Conservation (phyloP, 2,329 filamentous ascomycete species). For the Colletotrichum graminicola region DNA sequence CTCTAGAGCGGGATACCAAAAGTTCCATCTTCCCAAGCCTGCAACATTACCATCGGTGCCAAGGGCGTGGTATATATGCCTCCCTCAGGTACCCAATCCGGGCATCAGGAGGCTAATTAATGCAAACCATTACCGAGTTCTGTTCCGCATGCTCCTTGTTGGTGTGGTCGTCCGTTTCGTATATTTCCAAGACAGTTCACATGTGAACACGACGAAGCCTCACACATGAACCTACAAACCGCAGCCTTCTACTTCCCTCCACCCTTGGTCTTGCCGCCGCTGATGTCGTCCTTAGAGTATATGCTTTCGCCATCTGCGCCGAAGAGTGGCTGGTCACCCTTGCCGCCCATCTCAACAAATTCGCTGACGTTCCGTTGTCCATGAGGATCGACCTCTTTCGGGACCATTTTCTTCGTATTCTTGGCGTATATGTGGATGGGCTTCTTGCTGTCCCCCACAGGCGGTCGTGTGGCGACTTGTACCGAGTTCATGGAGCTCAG, state of each 20-base stretch:
- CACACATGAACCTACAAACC: slow-evolving; percentile 1
- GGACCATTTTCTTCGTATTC: slow-evolving; percentile 62
- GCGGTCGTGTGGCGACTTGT: slow-evolving; percentile 63
- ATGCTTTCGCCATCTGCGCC: slow-evolving; percentile 69
- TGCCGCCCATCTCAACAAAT: slow-evolving; percentile 87
- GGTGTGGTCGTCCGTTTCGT: not conserved
- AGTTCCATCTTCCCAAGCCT: not conserved
- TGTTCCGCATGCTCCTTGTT: slow-evolving; percentile 17
- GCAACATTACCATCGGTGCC: not conserved
- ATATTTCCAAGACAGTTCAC: not conserved
- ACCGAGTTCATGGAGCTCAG: slow-evolving; percentile 86
- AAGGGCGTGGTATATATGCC: not conserved
- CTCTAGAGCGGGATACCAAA: not conserved
- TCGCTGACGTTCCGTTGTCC: slow-evolving; percentile 74
- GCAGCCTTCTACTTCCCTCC: slow-evolving; percentile 42
- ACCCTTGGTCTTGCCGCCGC: slow-evolving; percentile 47
- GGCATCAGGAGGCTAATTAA: slow-evolving; percentile 3
- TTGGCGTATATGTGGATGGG: slow-evolving; percentile 82
- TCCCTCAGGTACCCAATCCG: not conserved
- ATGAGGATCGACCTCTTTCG: slow-evolving; percentile 76
- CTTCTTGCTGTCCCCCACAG: slow-evolving; percentile 55
- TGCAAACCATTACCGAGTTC: not conserved
- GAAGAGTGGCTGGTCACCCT: slow-evolving; percentile 85
- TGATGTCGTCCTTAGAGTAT: slow-evolving; percentile 59
- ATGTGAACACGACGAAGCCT: not conserved